A percentile compares a stretch with the other conserved stretches of the same genome.
Conservation (phyloP, 176 grass and related monocot genomes). For the Neostapfia colusana region DNA sequence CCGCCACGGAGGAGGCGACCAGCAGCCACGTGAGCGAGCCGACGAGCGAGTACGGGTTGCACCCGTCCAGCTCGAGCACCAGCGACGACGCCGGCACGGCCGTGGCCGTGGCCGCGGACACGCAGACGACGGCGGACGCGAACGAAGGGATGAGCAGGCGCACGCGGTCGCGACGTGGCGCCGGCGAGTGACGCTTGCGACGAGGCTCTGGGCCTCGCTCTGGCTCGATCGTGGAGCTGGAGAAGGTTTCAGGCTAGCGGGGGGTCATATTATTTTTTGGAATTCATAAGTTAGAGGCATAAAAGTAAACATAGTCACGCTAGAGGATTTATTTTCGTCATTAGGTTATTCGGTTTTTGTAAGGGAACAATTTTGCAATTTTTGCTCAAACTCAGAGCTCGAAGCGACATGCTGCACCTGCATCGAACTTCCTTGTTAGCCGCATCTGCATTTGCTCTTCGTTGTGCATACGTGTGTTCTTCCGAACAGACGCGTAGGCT, state of each 20-base stretch:
- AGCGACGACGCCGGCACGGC: slow-evolving; percentile 32
- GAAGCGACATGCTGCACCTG: too few species aligned
- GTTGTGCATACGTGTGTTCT: background rate
- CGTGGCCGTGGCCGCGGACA: slow-evolving; percentile 5
- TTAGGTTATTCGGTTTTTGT: background rate
- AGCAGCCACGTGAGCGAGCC: slow-evolving; percentile 47
- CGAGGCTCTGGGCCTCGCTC: background rate
- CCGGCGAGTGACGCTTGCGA: slow-evolving; percentile 18
- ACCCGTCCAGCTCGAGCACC: slow-evolving; percentile 46
- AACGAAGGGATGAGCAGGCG: slow-evolving; percentile 16
- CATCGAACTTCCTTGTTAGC: background rate
- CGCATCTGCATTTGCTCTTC: slow-evolving; percentile 1
- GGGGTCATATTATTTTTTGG: too few species aligned
- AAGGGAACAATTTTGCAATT: background rate
- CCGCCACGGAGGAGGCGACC: slow-evolving; percentile 28
- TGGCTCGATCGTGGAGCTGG: background rate
- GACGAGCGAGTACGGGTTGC: slow-evolving; percentile 53
- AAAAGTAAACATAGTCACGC: background rate
- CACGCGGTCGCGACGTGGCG: slow-evolving; percentile 7
- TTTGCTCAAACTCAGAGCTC: background rate
- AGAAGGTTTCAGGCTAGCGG: too few species aligned
- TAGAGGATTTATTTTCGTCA: background rate
- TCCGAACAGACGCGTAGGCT: background rate
- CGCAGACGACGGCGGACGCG: background rate
- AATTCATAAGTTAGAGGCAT: too few species aligned